These are phyloP conservation scores for Lactarius psammicola DNA, from an alignment of 768 basidiomycete genomes.

Conservation along the genomic window DNA sequence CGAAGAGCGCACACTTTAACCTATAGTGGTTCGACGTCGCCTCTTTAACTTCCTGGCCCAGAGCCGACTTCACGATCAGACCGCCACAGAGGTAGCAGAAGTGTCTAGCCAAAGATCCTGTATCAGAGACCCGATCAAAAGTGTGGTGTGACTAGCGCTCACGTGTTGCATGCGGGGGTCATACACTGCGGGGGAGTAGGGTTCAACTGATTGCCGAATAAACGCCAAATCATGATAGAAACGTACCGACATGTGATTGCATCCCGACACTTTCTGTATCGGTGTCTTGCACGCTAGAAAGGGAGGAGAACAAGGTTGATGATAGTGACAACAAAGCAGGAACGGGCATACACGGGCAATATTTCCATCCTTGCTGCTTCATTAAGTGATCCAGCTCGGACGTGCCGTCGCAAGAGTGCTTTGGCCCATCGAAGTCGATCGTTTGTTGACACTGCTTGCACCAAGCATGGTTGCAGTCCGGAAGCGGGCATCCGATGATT, in stretches of 20 bases:
- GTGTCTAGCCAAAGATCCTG: constrained; percentile 35
- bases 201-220: neutral
- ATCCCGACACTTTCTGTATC: constrained; percentile 51
- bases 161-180: constrained; percentile 56
- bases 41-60: constrained; percentile 34
- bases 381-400: constrained; percentile 37
- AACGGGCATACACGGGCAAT: constrained; percentile 35
- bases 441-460: constrained; percentile 36
- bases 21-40: constrained; percentile 38
- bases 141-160: neutral
- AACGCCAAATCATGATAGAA: neutral
- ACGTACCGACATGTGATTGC: constrained; percentile 60
- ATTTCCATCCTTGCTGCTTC: constrained; percentile 35
- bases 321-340: too few species aligned
- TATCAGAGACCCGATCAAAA: constrained; percentile 1
- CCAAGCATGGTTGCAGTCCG: constrained; percentile 35
- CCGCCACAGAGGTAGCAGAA: constrained; percentile 55
- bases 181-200: constrained; percentile 42
- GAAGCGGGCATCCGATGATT: constrained; percentile 34
- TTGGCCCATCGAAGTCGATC: constrained; percentile 28
- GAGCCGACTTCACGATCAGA: constrained; percentile 44
- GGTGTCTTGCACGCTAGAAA: constrained; percentile 47
- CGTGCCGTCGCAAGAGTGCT: constrained; percentile 37
- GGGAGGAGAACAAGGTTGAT: too few species aligned
- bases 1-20: constrained; percentile 38